Evolutionary conservation across 208 protist genomes (phyloP).

Genomic region (Leishmania turanica): DNA sequence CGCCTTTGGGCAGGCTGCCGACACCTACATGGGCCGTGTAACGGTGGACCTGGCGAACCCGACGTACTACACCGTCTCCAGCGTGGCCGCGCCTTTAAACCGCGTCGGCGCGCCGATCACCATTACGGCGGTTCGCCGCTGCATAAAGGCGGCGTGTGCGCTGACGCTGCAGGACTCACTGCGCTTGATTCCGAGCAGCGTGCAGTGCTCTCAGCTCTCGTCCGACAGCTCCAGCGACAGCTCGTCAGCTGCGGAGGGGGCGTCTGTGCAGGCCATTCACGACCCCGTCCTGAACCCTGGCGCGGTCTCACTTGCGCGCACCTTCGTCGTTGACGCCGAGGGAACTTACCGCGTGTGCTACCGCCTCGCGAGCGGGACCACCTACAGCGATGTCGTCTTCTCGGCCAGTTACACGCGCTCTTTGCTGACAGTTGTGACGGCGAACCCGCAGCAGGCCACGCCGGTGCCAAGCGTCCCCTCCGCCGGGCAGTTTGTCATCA

Average conservation of each 20-base stretch:
- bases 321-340: slow-evolving; percentile 56
- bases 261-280: slow-evolving; percentile 38
- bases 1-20: slow-evolving; percentile 25
- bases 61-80: slow-evolving; percentile 83
- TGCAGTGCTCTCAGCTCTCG: slow-evolving; percentile 47
- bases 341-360: slow-evolving; percentile 91
- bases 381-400: slow-evolving; percentile 60
- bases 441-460: slow-evolving; percentile 52
- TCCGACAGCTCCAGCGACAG: not conserved
- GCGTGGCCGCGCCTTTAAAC: slow-evolving; percentile 37
- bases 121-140: slow-evolving; percentile 60
- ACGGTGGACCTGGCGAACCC: slow-evolving; percentile 74
- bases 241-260: not conserved
- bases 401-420: slow-evolving; percentile 35
- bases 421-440: slow-evolving; percentile 34
- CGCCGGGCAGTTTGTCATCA: slow-evolving; percentile 66
- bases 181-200: slow-evolving; percentile 43
- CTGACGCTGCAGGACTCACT: slow-evolving; percentile 56
- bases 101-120: slow-evolving; percentile 64
- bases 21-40: slow-evolving; percentile 77
- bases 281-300: slow-evolving; percentile 28
- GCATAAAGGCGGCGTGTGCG: slow-evolving; percentile 38
- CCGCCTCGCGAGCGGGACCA: slow-evolving; percentile 29
- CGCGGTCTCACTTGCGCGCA: slow-evolving; percentile 42
- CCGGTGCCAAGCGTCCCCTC: slow-evolving; percentile 52